Evolutionary conservation across 2,329 filamentous ascomycete genomes (phyloP).

Genomic region (Alternaria tenuissima): DNA sequence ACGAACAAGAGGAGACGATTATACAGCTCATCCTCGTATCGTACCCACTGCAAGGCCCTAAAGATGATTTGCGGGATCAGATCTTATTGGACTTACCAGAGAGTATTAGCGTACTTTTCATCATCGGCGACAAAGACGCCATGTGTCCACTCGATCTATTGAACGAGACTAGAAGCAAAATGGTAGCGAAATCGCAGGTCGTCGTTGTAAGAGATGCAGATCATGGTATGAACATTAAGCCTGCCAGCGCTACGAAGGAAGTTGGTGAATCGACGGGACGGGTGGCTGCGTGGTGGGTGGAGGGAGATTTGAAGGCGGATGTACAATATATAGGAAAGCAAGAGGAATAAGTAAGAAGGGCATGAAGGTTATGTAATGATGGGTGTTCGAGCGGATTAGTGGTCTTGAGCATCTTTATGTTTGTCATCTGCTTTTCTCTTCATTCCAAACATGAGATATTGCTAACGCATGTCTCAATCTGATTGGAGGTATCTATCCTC

Average conservation of each 20-base stretch:
- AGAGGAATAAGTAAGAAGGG: not conserved
- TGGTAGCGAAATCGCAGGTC: slow-evolving; percentile 51
- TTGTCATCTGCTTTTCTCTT: no score
- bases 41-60: slow-evolving; percentile 52
- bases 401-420: no score
- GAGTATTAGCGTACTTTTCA: slow-evolving; percentile 49
- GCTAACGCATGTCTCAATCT: accelerated
- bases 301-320: slow-evolving; percentile 9
- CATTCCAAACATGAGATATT: no score
- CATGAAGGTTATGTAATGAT: accelerated
- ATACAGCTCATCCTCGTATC: slow-evolving; percentile 49
- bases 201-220: slow-evolving; percentile 50
- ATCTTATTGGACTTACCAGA: slow-evolving; percentile 49
- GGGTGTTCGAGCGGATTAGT: accelerated
- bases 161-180: slow-evolving; percentile 42
- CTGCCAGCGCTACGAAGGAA: slow-evolving; percentile 33
- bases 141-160: slow-evolving; percentile 36
- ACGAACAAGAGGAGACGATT: not conserved
- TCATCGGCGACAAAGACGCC: slow-evolving; percentile 44
- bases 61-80: slow-evolving; percentile 48
- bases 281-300: slow-evolving; percentile 48
- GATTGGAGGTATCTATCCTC: not conserved
- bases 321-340: slow-evolving; percentile 13
- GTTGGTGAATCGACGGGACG: slow-evolving; percentile 45
- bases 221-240: slow-evolving; percentile 53